Conservation (phyloP, 2,329 filamentous ascomycete species). For the Cucurbitaria berberidis region DNA sequence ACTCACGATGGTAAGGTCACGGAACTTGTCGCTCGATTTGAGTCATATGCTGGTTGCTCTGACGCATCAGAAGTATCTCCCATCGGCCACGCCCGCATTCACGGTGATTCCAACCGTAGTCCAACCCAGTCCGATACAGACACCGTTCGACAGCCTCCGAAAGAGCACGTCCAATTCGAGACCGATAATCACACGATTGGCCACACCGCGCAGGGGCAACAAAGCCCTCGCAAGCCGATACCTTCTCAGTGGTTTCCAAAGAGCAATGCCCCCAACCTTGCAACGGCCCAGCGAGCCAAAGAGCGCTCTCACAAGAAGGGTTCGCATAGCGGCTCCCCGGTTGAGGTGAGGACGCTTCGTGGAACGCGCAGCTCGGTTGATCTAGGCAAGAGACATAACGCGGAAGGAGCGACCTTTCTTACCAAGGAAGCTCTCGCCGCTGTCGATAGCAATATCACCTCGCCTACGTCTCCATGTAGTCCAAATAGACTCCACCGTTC, state of each 20-base stretch:
- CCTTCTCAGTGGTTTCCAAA: conserved; percentile 32
- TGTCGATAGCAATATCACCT: conserved; percentile 26
- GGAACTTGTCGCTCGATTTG: conserved; percentile 29
- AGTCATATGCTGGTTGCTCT: conserved; percentile 21
- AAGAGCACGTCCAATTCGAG: conserved; percentile 2
- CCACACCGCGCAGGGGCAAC: neutral
- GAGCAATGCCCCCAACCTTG: conserved; percentile 20
- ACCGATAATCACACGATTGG: neutral
- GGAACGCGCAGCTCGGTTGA: conserved; percentile 25
- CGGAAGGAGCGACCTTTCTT: conserved; percentile 28
- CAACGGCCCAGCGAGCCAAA: conserved; percentile 31
- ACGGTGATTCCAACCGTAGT: conserved; percentile 1
- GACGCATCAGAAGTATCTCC: conserved; percentile 17
- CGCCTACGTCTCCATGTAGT: conserved; percentile 12
- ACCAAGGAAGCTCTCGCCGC: conserved; percentile 37
- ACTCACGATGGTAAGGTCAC: conserved; percentile 38
- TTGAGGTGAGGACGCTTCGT: conserved; percentile 23
- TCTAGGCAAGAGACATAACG: conserved; percentile 11
- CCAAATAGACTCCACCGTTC: conserved; percentile 19
- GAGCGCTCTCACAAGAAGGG: conserved; percentile 27
- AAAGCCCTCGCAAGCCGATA: conserved; percentile 36
- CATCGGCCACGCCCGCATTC: conserved; percentile 4
- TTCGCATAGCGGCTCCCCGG: conserved; percentile 14
- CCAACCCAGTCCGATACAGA: conserved; percentile 8
- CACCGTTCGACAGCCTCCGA: conserved; percentile 9